A percentile compares a stretch with the other conserved stretches of the same genome.
These are phyloP conservation scores for Yarrowia sp. DNA, from an alignment of 805 yeast species.

Conservation along the genomic window DNA sequence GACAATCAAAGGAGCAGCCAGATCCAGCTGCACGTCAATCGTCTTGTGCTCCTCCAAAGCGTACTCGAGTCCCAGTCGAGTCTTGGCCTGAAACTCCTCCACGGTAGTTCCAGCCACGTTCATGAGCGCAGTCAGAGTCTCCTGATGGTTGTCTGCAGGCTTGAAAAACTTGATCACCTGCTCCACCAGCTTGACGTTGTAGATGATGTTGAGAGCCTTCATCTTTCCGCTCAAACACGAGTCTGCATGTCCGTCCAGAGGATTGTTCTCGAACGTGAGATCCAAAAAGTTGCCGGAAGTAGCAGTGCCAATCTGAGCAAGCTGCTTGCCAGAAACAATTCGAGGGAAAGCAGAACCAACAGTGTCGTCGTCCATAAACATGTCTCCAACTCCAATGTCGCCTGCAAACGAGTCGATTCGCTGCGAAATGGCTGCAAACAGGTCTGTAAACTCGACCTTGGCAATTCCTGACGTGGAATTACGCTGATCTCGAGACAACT, in stretches of 20 bases:
- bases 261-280: slow-evolving; percentile 78
- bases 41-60: slow-evolving; percentile 95
- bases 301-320: slow-evolving; percentile 43
- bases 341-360: slow-evolving; percentile 76
- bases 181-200: slow-evolving; percentile 80
- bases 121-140: slow-evolving; percentile 85
- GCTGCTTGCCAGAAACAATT: slow-evolving; percentile 72
- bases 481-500: slow-evolving; percentile 42
- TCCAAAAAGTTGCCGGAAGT: slow-evolving; percentile 55
- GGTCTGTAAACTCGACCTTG: slow-evolving; percentile 77
- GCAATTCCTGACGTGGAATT: slow-evolving; percentile 51
- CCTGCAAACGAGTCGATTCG: slow-evolving; percentile 66
- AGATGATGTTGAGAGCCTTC: slow-evolving; percentile 83
- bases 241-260: slow-evolving; percentile 80
- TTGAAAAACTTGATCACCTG: slow-evolving; percentile 71
- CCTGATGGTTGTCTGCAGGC: slow-evolving; percentile 81
- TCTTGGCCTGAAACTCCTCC: slow-evolving; percentile 84
- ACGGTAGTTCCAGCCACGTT: slow-evolving; percentile 94
- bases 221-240: slow-evolving; percentile 68
- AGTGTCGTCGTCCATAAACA: slow-evolving; percentile 85
- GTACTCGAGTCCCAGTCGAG: slow-evolving; percentile 87
- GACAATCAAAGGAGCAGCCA: slow-evolving; percentile 90
- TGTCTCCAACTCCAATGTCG: slow-evolving; percentile 52
- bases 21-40: slow-evolving; percentile 73
- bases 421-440: slow-evolving; percentile 66